Evolutionary conservation across 768 basidiomycete species (phyloP), one percentile per base, ranked within the genome.

Genomic region (Rubroboletus pulcherrimus): DNA sequence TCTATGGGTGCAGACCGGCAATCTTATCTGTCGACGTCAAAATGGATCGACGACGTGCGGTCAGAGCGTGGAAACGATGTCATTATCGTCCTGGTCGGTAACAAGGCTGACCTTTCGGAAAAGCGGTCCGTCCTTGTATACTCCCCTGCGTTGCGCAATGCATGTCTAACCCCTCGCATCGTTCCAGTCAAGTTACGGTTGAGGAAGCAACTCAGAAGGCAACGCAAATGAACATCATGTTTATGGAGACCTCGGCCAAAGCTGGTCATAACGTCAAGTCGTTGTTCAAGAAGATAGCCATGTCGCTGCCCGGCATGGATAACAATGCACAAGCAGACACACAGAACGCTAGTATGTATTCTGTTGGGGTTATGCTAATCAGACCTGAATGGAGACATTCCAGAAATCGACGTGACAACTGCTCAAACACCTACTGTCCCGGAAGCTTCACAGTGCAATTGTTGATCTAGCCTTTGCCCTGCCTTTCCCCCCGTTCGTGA

Each of bases 221-320:
- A 14, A 87, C 91, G 43, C 87, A 96, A 70, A 76, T 97, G 59
- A 88, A 87, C 65, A 92, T 98, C 62, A 92, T 98, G 88, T 97
- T 96, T 69, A 98, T 98, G 88, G 97, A 99, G 75, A 98, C 97
- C 9, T 97, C 93, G 30, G 97, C 97, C 31, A 99, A 99, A 72
- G 97, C 97, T 7, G 97, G 97, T 3, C 97, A 98, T 71, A 99
- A 99, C 61, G 97, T 99, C 58, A 99, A 99, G 78, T 91, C 91
- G 62, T 73, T 99, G 62, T 99, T 99, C 81, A 95, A 98, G 78
- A 98, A 98, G 80, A 99, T 99, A 62, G 97, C 97, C 1, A 86
- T 98, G 87, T 94, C 94, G 3, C 74, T 99, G 48, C 96, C 97
- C 19, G 97, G 97, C 12, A 94, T 94, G 84, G 93, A 95, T 66